Percentiles rank a stretch among this genome's conserved stretches.
These are phyloP conservation scores for Nitzschia putrida DNA, from an alignment of 108 stramenopile species.

Conservation along the genomic window DNA sequence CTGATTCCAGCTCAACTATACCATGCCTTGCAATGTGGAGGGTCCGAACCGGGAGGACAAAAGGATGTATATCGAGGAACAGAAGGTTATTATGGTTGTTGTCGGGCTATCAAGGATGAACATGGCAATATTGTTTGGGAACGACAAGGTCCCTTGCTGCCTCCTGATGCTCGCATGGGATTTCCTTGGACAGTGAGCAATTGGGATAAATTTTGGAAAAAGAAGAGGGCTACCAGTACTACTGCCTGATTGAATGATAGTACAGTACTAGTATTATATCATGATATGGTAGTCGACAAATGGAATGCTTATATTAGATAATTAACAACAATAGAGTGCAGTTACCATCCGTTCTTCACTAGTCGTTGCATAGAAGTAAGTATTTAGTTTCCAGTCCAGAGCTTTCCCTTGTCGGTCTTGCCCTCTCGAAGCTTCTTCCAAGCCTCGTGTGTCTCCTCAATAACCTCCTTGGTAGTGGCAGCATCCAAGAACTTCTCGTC, in stretches of 20 bases:
- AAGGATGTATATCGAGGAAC: constrained; percentile 44
- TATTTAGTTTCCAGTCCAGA: constrained; percentile 70
- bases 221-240: constrained; percentile 21
- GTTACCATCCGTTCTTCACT: too few species aligned
- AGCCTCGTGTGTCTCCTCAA: constrained; percentile 95
- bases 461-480: constrained; percentile 82
- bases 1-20: constrained; percentile 52
- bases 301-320: too few species aligned
- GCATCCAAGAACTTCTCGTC: constrained; percentile 94
- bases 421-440: constrained; percentile 93
- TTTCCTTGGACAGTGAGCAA: constrained; percentile 57
- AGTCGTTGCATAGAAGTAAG: too few species aligned
- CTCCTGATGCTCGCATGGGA: constrained; percentile 42
- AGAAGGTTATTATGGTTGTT: constrained; percentile 52
- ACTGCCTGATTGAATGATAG: not conserved
- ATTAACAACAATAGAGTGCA: too few species aligned
- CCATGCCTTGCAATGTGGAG: constrained; percentile 45
- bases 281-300: too few species aligned
- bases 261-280: too few species aligned
- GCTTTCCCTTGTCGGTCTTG: constrained; percentile 82
- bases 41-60: constrained; percentile 33
- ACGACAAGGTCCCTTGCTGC: constrained; percentile 29
- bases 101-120: not conserved
- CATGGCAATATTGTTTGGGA: constrained; percentile 9
- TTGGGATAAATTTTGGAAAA: constrained; percentile 44